Evolutionary conservation across 2,329 filamentous ascomycete species (phyloP).

Genomic region (Fusarium foetens): DNA sequence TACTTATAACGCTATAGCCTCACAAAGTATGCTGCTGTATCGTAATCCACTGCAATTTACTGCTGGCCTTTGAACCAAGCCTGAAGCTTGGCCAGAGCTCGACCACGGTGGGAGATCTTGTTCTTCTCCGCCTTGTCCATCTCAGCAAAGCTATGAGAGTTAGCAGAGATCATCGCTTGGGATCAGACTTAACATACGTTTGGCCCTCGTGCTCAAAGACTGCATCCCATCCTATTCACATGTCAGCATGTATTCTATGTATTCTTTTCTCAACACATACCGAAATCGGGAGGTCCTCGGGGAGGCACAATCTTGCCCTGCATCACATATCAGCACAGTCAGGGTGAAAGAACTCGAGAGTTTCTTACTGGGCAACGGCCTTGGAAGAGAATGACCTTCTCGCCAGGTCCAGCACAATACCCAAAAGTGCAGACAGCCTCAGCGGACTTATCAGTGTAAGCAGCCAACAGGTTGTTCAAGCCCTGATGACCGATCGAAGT

Average conservation of each 20-base stretch:
- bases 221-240: slow-evolving; percentile 84
- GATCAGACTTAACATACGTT: slow-evolving; percentile 64
- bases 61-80: slow-evolving; percentile 73
- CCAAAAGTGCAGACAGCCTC: slow-evolving; percentile 97
- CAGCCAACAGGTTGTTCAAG: slow-evolving; percentile 88
- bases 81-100: slow-evolving; percentile 87
- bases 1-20: slow-evolving; percentile 25
- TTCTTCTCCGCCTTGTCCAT: slow-evolving; percentile 93
- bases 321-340: background rate
- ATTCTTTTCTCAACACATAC: slow-evolving; percentile 56
- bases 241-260: slow-evolving; percentile 19
- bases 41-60: background rate
- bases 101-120: slow-evolving; percentile 88
- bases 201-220: slow-evolving; percentile 93
- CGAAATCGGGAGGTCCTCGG: slow-evolving; percentile 83
- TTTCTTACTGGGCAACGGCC: slow-evolving; percentile 79
- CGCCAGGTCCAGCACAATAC: slow-evolving; percentile 85
- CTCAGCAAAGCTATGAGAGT: slow-evolving; percentile 76
- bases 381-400: slow-evolving; percentile 89
- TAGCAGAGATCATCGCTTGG: background rate
- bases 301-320: slow-evolving; percentile 83
- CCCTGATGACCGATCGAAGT: slow-evolving; percentile 82
- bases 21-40: slow-evolving; percentile 26
- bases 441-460: slow-evolving; percentile 89
- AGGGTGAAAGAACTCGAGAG: background rate